phyloP scores from a whole-genome alignment of 2,329 filamentous ascomycete genomes.

The Sporothrix dimorphospora region DNA sequence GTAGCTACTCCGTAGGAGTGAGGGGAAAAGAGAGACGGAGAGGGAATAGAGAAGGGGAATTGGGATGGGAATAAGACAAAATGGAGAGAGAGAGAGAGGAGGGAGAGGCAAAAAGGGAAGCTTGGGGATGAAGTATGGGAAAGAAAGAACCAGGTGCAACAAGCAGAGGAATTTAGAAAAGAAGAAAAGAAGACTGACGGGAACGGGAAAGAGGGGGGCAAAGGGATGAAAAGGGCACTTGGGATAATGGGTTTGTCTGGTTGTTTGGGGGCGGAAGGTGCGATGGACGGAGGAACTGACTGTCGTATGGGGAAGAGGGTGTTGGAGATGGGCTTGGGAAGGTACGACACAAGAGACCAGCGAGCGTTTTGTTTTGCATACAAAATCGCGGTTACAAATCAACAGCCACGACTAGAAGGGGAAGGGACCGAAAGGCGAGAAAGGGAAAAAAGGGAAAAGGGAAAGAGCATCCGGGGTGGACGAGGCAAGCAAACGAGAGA shows the following conservation, averaged over 20 bases:
- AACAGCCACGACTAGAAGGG: neutral
- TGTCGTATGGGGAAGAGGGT: neutral
- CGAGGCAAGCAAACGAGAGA: neutral
- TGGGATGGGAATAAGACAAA: constrained; percentile 17
- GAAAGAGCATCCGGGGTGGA: neutral
- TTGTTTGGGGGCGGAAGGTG: constrained; percentile 13
- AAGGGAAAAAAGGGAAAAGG: neutral
- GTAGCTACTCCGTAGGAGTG: neutral
- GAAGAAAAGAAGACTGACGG: neutral
- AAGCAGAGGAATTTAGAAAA: neutral
- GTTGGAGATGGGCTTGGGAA: constrained; percentile 25
- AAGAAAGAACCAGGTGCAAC: constrained; percentile 7
- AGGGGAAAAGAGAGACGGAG: neutral
- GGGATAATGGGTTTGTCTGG: neutral
- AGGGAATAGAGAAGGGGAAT: neutral
- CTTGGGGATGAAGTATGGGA: neutral
- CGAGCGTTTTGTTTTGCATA: neutral
- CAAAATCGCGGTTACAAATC: constrained; percentile 18
- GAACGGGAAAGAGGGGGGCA: constrained; percentile 4
- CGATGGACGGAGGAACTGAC: constrained; percentile 17
- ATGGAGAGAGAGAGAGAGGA: neutral
- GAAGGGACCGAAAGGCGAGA: neutral
- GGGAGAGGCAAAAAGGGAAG: neutral
- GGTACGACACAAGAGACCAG: constrained; percentile 19
- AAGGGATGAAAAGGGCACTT: constrained; percentile 21